Conservation (phyloP, 306 rosid species). For the Prinsepia uniflora region DNA sequence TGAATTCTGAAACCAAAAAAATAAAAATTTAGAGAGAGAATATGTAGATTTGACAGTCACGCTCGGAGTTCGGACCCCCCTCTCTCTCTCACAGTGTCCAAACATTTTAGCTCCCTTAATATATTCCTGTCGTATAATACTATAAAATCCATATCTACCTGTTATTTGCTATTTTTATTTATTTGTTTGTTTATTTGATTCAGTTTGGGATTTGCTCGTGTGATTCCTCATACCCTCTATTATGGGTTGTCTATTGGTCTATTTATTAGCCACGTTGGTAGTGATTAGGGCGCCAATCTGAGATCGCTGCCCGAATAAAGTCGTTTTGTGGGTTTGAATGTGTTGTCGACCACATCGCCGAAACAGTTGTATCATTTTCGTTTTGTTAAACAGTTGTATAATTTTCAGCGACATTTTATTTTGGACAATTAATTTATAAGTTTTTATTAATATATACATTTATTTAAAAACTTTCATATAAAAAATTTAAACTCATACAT, state of each 20-base stretch:
- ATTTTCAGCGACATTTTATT: no score
- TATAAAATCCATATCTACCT: constrained; percentile 17
- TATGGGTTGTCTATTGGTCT: constrained; percentile 16
- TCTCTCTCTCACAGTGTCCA: constrained; percentile 24
- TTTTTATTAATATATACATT: no score
- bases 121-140: not conserved
- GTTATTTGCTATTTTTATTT: not conserved
- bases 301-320: no score
- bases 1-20: constrained; percentile 36
- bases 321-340: not conserved
- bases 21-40: constrained; percentile 39
- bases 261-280: constrained; percentile 35
- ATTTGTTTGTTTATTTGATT: constrained; percentile 23
- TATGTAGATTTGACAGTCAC: constrained; percentile 96
- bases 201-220: constrained; percentile 25
- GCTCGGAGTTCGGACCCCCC: constrained; percentile 40
- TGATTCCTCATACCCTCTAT: constrained; percentile 26
- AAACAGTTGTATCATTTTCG: not conserved
- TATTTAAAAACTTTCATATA: no score
- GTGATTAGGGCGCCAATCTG: constrained; percentile 8
- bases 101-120: constrained; percentile 3
- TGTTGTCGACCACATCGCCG: not conserved
- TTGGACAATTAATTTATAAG: no score
- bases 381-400: no score
- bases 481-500: no score